phyloP scores from a whole-genome alignment of 2,329 filamentous ascomycete genomes.

The Ascochyta fabae region DNA sequence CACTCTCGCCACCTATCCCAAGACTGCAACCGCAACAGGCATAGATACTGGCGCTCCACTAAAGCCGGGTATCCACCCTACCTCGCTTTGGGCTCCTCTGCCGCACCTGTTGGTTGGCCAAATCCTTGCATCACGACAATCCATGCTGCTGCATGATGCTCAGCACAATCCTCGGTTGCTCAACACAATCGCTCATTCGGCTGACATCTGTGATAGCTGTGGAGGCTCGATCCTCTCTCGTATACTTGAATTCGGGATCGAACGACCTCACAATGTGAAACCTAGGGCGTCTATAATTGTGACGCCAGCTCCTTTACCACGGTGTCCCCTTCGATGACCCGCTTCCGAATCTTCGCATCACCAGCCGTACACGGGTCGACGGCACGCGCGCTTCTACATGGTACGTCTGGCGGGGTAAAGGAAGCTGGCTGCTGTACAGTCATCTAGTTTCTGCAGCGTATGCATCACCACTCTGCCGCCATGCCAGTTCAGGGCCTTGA shows the following conservation, averaged over 20 bases:
- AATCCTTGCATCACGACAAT: slow-evolving; percentile 23
- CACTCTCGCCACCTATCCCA: slow-evolving; percentile 3
- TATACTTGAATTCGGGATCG: not conserved
- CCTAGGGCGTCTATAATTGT: not conserved
- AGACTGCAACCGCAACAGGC: not conserved
- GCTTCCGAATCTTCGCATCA: not conserved
- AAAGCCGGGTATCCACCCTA: slow-evolving; percentile 24
- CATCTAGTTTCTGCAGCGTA: slow-evolving; percentile 35
- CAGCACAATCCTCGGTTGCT: slow-evolving; percentile 25
- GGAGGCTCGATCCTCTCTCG: slow-evolving; percentile 1
- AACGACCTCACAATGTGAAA: not conserved
- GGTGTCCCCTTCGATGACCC: not conserved
- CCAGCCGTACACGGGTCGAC: slow-evolving; percentile 7
- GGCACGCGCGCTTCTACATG: slow-evolving; percentile 18
- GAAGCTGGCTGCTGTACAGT: slow-evolving; percentile 26
- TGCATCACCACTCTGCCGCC: slow-evolving; percentile 34
- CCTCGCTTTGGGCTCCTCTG: slow-evolving; percentile 24
- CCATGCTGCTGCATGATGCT: slow-evolving; percentile 22
- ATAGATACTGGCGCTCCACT: slow-evolving; percentile 23
- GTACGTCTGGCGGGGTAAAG: slow-evolving; percentile 38
- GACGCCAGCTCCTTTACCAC: not conserved
- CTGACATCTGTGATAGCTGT: slow-evolving; percentile 24
- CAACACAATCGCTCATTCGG: slow-evolving; percentile 20
- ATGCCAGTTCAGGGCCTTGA: slow-evolving; percentile 22
- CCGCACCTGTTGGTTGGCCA: slow-evolving; percentile 30